Evolutionary conservation across 2,329 filamentous ascomycete species (phyloP).

Genomic region (Hymenoscyphus albidus): DNA sequence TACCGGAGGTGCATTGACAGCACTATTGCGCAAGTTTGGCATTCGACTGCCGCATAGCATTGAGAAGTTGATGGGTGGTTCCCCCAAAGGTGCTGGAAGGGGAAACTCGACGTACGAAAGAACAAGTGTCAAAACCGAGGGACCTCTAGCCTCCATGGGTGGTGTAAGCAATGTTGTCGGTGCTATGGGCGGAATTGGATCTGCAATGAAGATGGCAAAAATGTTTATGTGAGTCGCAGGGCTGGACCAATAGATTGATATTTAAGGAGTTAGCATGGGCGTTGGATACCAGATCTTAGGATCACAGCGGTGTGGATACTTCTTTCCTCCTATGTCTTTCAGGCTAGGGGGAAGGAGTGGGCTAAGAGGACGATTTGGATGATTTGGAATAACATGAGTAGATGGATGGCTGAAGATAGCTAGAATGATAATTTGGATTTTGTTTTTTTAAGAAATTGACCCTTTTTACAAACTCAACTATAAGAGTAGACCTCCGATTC

Average conservation of each 20-base stretch:
- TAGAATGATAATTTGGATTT: background rate
- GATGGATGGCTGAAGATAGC: background rate
- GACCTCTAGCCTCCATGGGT: conserved; percentile 18
- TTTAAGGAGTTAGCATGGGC: conserved; percentile 9
- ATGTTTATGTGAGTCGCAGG: conserved; percentile 32
- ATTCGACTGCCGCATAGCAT: conserved; percentile 66
- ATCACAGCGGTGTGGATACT: conserved; percentile 7
- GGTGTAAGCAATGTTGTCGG: conserved; percentile 24
- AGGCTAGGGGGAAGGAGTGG: background rate
- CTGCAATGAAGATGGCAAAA: conserved; percentile 33
- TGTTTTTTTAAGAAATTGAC: background rate
- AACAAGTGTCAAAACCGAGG: conserved; percentile 16
- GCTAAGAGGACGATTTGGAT: background rate
- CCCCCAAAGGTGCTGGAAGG: conserved; percentile 44
- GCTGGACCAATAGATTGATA: conserved; percentile 8
- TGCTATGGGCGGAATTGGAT: conserved; percentile 29
- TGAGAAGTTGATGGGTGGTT: conserved; percentile 55
- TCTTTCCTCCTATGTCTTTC: conserved; percentile 1
- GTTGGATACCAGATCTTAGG: conserved; percentile 16
- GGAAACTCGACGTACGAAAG: conserved; percentile 25
- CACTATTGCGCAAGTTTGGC: conserved; percentile 74
- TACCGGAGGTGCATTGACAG: conserved; percentile 75
- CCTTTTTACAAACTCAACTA: background rate
- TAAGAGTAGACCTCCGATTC: no score
- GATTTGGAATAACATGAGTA: background rate